A percentile compares a stretch with the other conserved stretches of the same genome.
phyloP scores from a whole-genome alignment of 495 filamentous ascomycete species.

The Trichoderma reesei region DNA sequence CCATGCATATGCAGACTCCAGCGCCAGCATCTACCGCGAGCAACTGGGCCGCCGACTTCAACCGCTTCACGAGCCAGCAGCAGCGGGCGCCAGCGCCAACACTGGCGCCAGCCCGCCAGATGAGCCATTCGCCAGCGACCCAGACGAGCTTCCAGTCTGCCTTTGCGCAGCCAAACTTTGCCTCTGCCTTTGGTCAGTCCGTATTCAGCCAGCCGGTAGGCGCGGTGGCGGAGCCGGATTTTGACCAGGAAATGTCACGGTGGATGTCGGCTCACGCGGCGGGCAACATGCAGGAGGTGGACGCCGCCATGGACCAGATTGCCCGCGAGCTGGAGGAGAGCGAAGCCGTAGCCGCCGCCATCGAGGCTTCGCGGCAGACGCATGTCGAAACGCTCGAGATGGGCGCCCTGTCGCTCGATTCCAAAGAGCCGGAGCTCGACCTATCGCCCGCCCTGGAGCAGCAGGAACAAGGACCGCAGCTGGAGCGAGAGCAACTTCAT shows the following conservation, averaged over 20 bases:
- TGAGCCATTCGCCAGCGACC: background rate
- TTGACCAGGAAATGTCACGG: constrained; percentile 10
- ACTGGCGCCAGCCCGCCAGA: background rate
- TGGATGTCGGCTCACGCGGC: constrained; percentile 10
- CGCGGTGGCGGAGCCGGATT: constrained; percentile 1
- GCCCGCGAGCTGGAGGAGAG: constrained; percentile 8
- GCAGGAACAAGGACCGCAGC: background rate
- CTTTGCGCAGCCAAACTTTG: constrained; percentile 4
- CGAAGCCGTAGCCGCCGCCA: background rate
- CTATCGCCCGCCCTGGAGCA: background rate
- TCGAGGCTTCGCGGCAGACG: background rate
- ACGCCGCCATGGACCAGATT: constrained; percentile 11
- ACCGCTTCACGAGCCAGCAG: background rate
- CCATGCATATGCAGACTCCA: background rate
- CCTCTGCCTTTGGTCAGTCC: background rate
- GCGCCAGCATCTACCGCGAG: background rate
- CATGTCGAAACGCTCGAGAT: background rate
- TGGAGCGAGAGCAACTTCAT: background rate
- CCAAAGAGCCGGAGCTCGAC: background rate
- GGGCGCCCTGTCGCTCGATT: background rate
- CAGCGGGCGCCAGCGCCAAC: background rate
- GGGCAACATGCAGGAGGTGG: constrained; percentile 9
- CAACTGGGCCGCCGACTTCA: constrained; percentile 8
- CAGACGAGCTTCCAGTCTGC: background rate
- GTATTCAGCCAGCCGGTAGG: background rate